phyloP scores from a whole-genome alignment of 345 rosid genomes.

The Murraya paniculata region DNA sequence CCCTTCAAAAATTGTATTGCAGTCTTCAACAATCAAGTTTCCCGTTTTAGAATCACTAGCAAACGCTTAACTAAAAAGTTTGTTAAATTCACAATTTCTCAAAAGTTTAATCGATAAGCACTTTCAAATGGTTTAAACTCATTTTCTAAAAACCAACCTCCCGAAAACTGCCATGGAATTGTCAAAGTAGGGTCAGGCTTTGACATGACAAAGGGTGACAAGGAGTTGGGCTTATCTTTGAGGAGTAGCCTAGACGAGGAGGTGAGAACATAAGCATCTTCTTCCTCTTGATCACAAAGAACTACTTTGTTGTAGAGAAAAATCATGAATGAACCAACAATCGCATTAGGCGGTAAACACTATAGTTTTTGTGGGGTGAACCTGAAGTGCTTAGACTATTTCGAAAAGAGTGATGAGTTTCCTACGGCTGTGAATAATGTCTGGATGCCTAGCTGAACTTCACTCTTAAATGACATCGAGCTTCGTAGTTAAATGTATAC shows the following conservation, averaged over 20 bases:
- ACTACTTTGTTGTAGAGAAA: slow-evolving; percentile 21
- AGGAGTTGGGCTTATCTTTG: neutral
- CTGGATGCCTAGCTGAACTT: slow-evolving; percentile 37
- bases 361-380: slow-evolving; percentile 22
- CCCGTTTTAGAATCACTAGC: slow-evolving; percentile 23
- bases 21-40: neutral
- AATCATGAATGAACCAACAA: slow-evolving; percentile 38
- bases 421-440: slow-evolving; percentile 37
- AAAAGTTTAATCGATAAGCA: neutral
- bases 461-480: slow-evolving; percentile 41
- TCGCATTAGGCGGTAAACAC: slow-evolving; percentile 32
- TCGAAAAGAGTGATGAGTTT: slow-evolving; percentile 32
- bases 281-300: neutral
- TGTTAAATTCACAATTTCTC: slow-evolving; percentile 18
- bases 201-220: neutral
- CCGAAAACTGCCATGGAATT: slow-evolving; percentile 20
- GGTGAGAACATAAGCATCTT: slow-evolving; percentile 26
- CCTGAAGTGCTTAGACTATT: slow-evolving; percentile 12
- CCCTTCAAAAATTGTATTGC: slow-evolving; percentile 19
- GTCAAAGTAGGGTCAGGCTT: slow-evolving; percentile 17
- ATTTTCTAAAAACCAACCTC: slow-evolving; percentile 29
- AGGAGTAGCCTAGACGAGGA: slow-evolving; percentile 24
- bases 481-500: slow-evolving; percentile 13
- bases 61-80: slow-evolving; percentile 21
- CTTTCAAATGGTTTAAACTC: slow-evolving; percentile 3